A percentile compares a stretch with the other conserved stretches of the same genome.
These are phyloP conservation scores for Acacia crassicarpa DNA, from an alignment of 306 rosid genomes.

Conservation along the genomic window DNA sequence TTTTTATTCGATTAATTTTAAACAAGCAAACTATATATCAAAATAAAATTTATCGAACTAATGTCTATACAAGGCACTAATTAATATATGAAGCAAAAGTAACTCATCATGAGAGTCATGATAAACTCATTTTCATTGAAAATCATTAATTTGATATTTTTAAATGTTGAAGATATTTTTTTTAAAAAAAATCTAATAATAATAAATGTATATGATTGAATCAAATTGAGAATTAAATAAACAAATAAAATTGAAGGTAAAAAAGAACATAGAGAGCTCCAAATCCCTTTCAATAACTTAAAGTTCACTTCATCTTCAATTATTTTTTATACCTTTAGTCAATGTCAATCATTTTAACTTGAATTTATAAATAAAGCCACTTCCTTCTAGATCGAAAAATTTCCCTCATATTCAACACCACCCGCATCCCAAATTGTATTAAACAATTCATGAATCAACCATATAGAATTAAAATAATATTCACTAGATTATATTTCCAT, in stretches of 20 bases:
- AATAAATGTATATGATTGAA: too few species aligned
- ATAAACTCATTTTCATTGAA: too few species aligned
- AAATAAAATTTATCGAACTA: background rate
- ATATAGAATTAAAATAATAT: background rate
- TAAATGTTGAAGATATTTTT: too few species aligned
- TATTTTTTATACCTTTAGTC: slow-evolving; percentile 7
- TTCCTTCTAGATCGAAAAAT: background rate
- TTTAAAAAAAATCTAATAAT: too few species aligned
- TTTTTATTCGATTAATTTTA: background rate
- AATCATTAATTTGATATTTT: too few species aligned
- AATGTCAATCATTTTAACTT: background rate
- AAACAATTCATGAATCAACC: background rate
- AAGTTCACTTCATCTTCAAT: background rate
- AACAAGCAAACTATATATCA: background rate
- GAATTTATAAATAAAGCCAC: background rate
- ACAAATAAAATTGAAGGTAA: background rate
- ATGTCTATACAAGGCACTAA: background rate
- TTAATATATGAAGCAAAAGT: background rate
- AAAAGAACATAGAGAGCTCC: background rate
- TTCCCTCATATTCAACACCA: background rate
- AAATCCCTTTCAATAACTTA: background rate
- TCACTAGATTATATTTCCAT: background rate
- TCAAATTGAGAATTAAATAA: too few species aligned
- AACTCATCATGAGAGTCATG: background rate
- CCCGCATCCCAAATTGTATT: background rate